Evolutionary conservation across 2,329 filamentous ascomycete genomes (phyloP), one percentile per base, ranked within the genome.

Genomic region (Neospermospora avenae): DNA sequence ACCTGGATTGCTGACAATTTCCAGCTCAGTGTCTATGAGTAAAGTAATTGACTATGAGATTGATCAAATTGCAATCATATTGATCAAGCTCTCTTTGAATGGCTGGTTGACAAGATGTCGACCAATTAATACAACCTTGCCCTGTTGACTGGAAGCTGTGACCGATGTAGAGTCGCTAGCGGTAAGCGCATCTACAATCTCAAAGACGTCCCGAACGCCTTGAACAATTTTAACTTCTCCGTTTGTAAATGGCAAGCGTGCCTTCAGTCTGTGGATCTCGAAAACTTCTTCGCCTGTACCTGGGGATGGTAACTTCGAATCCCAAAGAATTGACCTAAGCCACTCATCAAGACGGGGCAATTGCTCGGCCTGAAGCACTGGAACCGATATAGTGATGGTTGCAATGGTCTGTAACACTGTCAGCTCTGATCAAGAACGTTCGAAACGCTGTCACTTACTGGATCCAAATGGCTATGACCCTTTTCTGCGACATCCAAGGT

Each of bases 131-230:
- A 89, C 82, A 52, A 89, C 75, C 71, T 89, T 89, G 22, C 85
- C 82, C 39, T 73, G 66, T 25, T 67, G 65, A 11, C 52, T 34
- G 24, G 71, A 62, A 13, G 59, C 58, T 45, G 63, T 69, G 2
- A 72, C 71, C 10, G n/a, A 20, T 18, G 69, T 66, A 10, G 67
- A 64, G 16, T 61, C 61, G 20, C 31, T 45, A 48, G 55, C 39
- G 20, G 49, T 63, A 24, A 60, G 62, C 7, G 76, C 77, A 66
- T 96, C 91, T 24, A 91, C 84, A 24, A 98, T 89, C 70, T 99
- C 95, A 73, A 98, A 99, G 16, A 98, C 83, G 68, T 97, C 93
- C 56, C 93, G 80, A 0, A 99, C 95, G 1, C 93, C 95, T 74
- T 99, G 95, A 7, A 98, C 80, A 64, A 98, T 84, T 72, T 91